phyloP scores from a whole-genome alignment of 306 rosid species.

The Quercus dentata region DNA sequence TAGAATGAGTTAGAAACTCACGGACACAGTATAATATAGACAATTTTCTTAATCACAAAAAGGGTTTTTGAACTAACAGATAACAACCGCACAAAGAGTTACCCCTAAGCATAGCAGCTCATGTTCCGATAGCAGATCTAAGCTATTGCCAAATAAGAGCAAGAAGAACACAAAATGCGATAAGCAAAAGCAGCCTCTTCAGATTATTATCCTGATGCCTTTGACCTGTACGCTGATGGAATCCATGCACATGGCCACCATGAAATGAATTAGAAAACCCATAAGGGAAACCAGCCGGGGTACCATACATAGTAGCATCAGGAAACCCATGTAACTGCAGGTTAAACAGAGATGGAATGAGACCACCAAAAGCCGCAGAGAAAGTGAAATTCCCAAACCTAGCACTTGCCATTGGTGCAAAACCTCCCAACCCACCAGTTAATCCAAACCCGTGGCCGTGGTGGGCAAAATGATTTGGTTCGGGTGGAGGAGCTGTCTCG shows the following conservation, averaged over 20 bases:
- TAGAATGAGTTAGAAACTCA: constrained; percentile 6
- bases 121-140: constrained; percentile 13
- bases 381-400: constrained; percentile 81
- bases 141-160: constrained; percentile 70
- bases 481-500: constrained; percentile 79
- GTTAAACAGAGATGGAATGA: constrained; percentile 66
- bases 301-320: constrained; percentile 56
- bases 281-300: constrained; percentile 48
- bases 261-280: constrained; percentile 63
- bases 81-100: constrained; percentile 19
- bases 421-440: constrained; percentile 74
- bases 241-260: constrained; percentile 54
- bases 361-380: constrained; percentile 78
- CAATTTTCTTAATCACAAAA: constrained; percentile 24
- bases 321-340: constrained; percentile 69
- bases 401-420: constrained; percentile 62
- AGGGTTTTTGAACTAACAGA: constrained; percentile 20
- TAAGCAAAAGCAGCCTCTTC: constrained; percentile 59
- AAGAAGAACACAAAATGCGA: constrained; percentile 50
- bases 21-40: constrained; percentile 25
- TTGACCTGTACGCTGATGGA: constrained; percentile 44
- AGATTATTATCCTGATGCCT: constrained; percentile 67
- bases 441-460: constrained; percentile 65
- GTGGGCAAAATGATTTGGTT: constrained; percentile 53
- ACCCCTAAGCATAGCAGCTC: constrained; percentile 8